Conservation (phyloP, 495 filamentous ascomycete species). For the Talaromyces ruber region DNA sequence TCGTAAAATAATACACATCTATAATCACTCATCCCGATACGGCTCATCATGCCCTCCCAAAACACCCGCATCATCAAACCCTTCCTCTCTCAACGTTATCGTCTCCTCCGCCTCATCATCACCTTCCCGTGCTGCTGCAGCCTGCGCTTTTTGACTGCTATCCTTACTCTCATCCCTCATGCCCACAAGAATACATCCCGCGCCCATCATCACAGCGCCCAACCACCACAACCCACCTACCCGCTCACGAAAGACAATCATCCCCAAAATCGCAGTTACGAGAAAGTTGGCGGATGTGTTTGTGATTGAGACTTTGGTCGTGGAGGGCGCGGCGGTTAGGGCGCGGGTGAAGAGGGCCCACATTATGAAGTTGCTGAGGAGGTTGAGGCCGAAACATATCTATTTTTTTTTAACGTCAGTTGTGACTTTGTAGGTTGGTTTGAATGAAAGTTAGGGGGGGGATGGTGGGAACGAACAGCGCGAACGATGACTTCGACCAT, state of each 20-base stretch:
- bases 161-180: conserved; percentile 49
- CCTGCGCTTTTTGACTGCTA: background rate
- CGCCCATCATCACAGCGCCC: conserved; percentile 76
- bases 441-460: background rate
- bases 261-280: conserved; percentile 77
- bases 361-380: conserved; percentile 88
- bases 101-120: conserved; percentile 6
- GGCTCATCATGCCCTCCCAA: background rate
- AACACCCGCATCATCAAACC: background rate
- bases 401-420: conserved; percentile 17
- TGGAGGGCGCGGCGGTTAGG: conserved; percentile 71
- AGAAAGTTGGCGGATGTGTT: conserved; percentile 94
- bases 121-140: background rate
- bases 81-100: background rate
- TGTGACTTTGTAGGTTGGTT: too few relatives aligned
- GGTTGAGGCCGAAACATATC: conserved; percentile 82
- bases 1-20: too few relatives aligned
- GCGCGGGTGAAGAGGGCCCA: conserved; percentile 83
- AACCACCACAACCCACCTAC: conserved; percentile 81
- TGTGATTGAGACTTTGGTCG: conserved; percentile 84
- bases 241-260: conserved; percentile 60
- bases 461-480: conserved; percentile 9
- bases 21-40: conserved; percentile 4
- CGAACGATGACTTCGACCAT: conserved; percentile 15
- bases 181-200: conserved; percentile 85